These are phyloP conservation scores for Parathielavia appendiculata DNA, from an alignment of 495 filamentous ascomycete genomes.

Conservation along the genomic window DNA sequence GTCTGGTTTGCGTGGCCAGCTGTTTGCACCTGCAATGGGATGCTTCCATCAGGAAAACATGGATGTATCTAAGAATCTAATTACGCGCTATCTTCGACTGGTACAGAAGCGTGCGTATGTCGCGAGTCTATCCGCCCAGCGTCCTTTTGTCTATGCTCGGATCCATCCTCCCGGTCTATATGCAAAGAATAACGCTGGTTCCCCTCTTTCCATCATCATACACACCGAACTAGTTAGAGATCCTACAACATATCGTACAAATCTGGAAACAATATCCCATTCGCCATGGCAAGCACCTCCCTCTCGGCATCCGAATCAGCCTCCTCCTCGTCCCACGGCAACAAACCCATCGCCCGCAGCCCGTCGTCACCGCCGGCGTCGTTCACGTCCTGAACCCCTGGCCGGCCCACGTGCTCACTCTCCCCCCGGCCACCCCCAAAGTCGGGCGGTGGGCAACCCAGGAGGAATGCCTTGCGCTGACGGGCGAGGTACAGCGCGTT, in stretches of 20 bases:
- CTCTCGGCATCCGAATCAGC: conserved; percentile 23
- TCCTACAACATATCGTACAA: conserved; percentile 33
- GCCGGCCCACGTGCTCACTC: conserved; percentile 43
- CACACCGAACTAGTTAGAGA: conserved; percentile 6
- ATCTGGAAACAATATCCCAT: conserved; percentile 45
- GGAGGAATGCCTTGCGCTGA: conserved; percentile 63
- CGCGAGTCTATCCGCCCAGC: neutral
- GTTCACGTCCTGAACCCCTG: conserved; percentile 47
- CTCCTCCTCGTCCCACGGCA: conserved; percentile 38
- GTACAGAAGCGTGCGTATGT: neutral
- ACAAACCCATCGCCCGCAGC: conserved; percentile 46
- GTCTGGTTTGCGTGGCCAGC: neutral
- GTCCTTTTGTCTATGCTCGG: neutral
- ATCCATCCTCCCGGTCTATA: neutral
- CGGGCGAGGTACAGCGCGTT: conserved; percentile 68
- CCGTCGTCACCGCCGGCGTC: conserved; percentile 43
- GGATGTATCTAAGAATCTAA: neutral
- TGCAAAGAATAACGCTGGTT: neutral
- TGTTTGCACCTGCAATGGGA: neutral
- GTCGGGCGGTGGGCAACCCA: conserved; percentile 61
- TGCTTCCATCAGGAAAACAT: neutral
- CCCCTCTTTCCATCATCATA: neutral
- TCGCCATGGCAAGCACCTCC: conserved; percentile 35
- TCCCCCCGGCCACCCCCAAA: conserved; percentile 59
- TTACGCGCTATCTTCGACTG: neutral